Conservation (phyloP, 768 basidiomycete species). For the Amanita brunnescens region DNA sequence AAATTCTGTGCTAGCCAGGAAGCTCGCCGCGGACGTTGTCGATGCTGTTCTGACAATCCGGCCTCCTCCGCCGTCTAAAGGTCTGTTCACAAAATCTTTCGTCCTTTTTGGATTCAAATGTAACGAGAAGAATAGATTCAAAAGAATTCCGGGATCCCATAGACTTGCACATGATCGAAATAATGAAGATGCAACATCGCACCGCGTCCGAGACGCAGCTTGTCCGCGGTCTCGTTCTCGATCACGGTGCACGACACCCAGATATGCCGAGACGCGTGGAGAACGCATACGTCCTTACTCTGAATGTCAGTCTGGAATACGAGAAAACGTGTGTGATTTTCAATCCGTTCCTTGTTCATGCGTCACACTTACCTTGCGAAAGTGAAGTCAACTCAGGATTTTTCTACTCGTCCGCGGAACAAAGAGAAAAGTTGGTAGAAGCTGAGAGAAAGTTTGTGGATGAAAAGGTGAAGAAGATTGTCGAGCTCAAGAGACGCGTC, state of each 20-base stretch:
- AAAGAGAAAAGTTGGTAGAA: slow-evolving; percentile 97
- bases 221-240: slow-evolving; percentile 89
- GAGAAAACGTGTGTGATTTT: slow-evolving; percentile 85
- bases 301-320: slow-evolving; percentile 97
- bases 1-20: slow-evolving; percentile 68
- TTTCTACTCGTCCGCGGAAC: slow-evolving; percentile 98
- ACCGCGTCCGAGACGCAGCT: slow-evolving; percentile 96
- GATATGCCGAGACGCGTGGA: slow-evolving; percentile 99
- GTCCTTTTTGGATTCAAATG: slow-evolving; percentile 4
- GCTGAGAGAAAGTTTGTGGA: slow-evolving; percentile 93
- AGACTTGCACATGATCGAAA: slow-evolving; percentile 98
- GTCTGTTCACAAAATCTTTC: slow-evolving; percentile 23
- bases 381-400: slow-evolving; percentile 99
- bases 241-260: slow-evolving; percentile 95
- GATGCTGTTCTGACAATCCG: slow-evolving; percentile 91
- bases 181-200: slow-evolving; percentile 99
- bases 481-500: slow-evolving; percentile 92
- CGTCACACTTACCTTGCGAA: slow-evolving; percentile 14
- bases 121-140: slow-evolving; percentile 31
- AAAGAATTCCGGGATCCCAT: slow-evolving; percentile 79
- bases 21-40: slow-evolving; percentile 87
- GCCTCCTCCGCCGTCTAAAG: slow-evolving; percentile 52
- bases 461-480: slow-evolving; percentile 89
- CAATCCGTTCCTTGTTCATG: neutral
- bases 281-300: slow-evolving; percentile 89